phyloP scores from a whole-genome alignment of 257 asterid species.

The Plantago major region DNA sequence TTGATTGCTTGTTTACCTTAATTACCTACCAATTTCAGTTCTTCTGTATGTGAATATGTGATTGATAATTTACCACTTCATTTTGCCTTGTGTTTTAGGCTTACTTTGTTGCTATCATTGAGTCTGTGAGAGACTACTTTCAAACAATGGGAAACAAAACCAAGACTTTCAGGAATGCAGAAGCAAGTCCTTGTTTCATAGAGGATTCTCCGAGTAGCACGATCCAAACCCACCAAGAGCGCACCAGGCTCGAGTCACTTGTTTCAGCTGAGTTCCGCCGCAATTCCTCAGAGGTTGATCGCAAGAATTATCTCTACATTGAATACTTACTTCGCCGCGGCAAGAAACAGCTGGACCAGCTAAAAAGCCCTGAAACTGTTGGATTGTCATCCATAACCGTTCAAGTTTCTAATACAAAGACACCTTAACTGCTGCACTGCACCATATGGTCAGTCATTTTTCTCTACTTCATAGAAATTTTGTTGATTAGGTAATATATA shows the following conservation, averaged over 20 bases:
- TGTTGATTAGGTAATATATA: too few species aligned
- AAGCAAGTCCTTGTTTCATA: constrained; percentile 77
- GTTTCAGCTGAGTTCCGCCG: constrained; percentile 64
- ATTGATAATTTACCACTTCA: too few species aligned
- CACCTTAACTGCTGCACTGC: constrained; percentile 6
- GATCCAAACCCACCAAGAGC: constrained; percentile 58
- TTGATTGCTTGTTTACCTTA: too few species aligned
- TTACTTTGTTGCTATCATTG: too few species aligned
- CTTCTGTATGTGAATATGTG: too few species aligned
- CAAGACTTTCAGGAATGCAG: constrained; percentile 86
- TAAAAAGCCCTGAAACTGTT: constrained; percentile 61
- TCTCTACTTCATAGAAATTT: too few species aligned
- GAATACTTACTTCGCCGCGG: constrained; percentile 77
- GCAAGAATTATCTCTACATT: constrained; percentile 69
- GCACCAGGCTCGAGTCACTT: constrained; percentile 41
- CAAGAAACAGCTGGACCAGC: constrained; percentile 78
- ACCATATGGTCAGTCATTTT: neutral
- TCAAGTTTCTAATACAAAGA: constrained; percentile 30
- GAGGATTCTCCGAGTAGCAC: constrained; percentile 82
- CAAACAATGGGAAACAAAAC: constrained; percentile 53
- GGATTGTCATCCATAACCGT: constrained; percentile 56
- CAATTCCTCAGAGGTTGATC: neutral
- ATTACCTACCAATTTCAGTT: too few species aligned
- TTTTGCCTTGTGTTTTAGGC: too few species aligned
- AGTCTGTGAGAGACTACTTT: too few species aligned